phyloP scores from a whole-genome alignment of 202 grass and related monocot species.

The Elaeis oleifera region DNA sequence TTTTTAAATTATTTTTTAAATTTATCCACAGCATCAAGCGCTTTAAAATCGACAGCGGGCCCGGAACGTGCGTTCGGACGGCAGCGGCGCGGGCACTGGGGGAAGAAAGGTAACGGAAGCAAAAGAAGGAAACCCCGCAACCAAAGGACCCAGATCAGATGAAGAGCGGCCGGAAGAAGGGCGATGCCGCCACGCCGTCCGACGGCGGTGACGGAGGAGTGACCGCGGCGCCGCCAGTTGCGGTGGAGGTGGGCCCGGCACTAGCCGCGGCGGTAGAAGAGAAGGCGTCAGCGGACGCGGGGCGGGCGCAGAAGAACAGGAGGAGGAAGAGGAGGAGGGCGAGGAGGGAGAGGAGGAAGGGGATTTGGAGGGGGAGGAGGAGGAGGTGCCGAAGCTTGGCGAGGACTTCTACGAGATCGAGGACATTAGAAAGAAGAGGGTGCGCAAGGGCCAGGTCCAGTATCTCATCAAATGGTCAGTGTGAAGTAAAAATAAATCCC shows the following conservation, averaged over 20 bases:
- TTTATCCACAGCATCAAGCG: too few relatives aligned
- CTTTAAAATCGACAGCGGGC: too few relatives aligned
- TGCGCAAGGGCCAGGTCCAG: constrained; percentile 24
- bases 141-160: background rate
- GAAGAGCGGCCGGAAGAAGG: background rate
- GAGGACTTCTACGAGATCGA: constrained; percentile 29
- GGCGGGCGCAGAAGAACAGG: background rate
- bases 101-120: background rate
- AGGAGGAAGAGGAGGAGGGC: background rate
- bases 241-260: background rate
- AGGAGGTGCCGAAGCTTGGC: constrained; percentile 12
- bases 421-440: constrained; percentile 28
- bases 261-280: background rate
- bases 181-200: background rate
- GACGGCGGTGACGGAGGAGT: too few relatives aligned
- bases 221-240: too few relatives aligned
- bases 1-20: too few relatives aligned
- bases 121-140: background rate
- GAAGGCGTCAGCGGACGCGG: background rate
- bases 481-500: too few relatives aligned
- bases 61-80: background rate
- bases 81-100: background rate
- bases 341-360: background rate
- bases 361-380: background rate
- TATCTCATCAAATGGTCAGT: constrained; percentile 27